Evolutionary conservation across 768 basidiomycete genomes (phyloP).

Genomic region (Inosperma sp.): DNA sequence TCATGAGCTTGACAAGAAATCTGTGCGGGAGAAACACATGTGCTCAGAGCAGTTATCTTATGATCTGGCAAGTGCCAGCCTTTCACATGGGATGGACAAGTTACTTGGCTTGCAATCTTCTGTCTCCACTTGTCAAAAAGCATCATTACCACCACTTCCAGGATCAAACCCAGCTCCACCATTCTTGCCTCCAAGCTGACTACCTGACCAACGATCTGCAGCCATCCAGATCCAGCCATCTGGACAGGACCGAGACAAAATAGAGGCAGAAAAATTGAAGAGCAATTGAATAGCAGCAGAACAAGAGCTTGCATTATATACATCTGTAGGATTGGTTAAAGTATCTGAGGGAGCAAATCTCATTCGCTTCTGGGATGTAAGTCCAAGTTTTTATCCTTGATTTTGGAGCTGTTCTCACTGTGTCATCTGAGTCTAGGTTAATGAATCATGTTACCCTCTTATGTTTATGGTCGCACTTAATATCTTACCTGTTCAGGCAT

Average conservation of each 20-base stretch:
- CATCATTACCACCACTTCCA: neutral
- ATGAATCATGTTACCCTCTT: slow-evolving; percentile 12
- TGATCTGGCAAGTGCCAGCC: neutral
- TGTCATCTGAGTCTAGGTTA: neutral
- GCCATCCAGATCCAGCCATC: neutral
- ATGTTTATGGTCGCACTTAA: slow-evolving; percentile 23
- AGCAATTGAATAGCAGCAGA: neutral
- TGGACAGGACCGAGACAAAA: neutral
- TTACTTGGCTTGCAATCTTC: neutral
- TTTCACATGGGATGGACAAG: neutral
- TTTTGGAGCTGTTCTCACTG: neutral
- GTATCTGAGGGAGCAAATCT: neutral
- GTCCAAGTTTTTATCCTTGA: neutral
- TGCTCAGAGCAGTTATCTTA: neutral
- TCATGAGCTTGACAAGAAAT: neutral
- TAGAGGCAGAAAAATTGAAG: neutral
- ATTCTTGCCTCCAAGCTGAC: neutral
- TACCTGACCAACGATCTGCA: no score
- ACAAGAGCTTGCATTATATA: slow-evolving; percentile 5
- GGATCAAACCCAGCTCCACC: neutral
- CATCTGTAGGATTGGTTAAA: neutral
- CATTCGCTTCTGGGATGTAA: slow-evolving; percentile 5
- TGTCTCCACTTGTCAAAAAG: neutral
- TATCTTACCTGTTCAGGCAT: slow-evolving; percentile 27
- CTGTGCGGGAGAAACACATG: neutral